These are phyloP conservation scores for Wickerhamiella qilinensis DNA, from an alignment of 805 yeast species.

Conservation along the genomic window DNA sequence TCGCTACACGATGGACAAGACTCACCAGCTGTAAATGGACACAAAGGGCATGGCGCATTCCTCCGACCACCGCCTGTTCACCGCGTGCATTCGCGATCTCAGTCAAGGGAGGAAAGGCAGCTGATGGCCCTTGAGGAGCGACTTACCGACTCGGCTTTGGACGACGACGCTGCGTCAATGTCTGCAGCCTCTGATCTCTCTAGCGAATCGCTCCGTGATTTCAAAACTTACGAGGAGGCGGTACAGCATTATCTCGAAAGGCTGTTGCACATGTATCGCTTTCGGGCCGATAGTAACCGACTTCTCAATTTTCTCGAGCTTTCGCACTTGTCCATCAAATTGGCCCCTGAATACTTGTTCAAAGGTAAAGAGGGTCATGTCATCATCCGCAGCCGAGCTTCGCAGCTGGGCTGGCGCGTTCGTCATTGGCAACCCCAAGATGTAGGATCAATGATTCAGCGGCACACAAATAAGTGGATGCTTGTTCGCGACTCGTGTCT, in stretches of 20 bases:
- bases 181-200: background rate
- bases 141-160: no score
- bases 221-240: constrained; percentile 11
- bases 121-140: no score
- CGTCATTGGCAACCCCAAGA: constrained; percentile 72
- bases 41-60: no score
- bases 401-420: constrained; percentile 90
- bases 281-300: constrained; percentile 69
- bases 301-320: constrained; percentile 78
- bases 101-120: no score
- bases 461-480: constrained; percentile 90
- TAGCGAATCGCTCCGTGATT: background rate
- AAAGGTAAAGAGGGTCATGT: constrained; percentile 83
- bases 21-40: no score
- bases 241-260: constrained; percentile 55
- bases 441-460: constrained; percentile 67
- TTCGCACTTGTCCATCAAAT: constrained; percentile 70
- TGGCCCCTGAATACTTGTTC: constrained; percentile 66
- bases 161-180: background rate
- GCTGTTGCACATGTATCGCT: constrained; percentile 39
- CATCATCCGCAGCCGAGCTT: constrained; percentile 66
- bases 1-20: no score
- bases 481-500: constrained; percentile 71
- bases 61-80: no score
- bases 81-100: no score